A percentile compares a stretch with the other conserved stretches of the same genome.
Evolutionary conservation across 2,329 filamentous ascomycete species (phyloP).

Genomic region (Pseudopyricularia javanii): DNA sequence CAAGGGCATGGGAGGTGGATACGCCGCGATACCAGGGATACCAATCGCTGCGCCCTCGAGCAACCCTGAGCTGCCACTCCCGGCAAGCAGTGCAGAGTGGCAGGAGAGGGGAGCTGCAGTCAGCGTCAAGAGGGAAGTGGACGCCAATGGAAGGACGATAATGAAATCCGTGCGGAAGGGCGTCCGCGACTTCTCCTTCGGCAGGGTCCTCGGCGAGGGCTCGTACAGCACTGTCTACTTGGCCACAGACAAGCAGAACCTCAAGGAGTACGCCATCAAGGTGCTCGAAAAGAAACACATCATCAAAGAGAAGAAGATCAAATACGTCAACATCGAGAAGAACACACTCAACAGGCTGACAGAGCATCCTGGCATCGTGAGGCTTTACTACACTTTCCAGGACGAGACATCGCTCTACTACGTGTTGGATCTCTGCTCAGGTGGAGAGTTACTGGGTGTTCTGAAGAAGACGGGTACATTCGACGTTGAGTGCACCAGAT

Average conservation of each 20-base stretch:
- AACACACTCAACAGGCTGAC: constrained; percentile 93
- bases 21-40: constrained; percentile 30
- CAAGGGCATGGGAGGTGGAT: constrained; percentile 51
- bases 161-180: constrained; percentile 88
- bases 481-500: constrained; percentile 84
- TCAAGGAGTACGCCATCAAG: constrained; percentile 96
- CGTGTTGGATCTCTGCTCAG: constrained; percentile 84
- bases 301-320: constrained; percentile 99
- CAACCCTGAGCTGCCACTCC: constrained; percentile 26
- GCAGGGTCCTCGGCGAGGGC: constrained; percentile 80
- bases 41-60: constrained; percentile 22
- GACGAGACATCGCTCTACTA: constrained; percentile 95
- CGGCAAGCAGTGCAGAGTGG: constrained; percentile 76
- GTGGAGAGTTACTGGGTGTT: constrained; percentile 82
- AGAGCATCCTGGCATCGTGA: constrained; percentile 91
- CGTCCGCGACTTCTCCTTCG: constrained; percentile 93
- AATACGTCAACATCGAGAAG: constrained; percentile 99
- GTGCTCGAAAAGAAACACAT: constrained; percentile 97
- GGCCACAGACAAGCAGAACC: constrained; percentile 82
- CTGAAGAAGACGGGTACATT: constrained; percentile 92
- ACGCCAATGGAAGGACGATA: constrained; percentile 71
- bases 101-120: constrained; percentile 89
- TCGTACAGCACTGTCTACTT: constrained; percentile 95
- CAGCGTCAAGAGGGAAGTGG: constrained; percentile 68
- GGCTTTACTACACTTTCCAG: constrained; percentile 97